A percentile compares a stretch with the other conserved stretches of the same genome.
Evolutionary conservation across 1,284 basidiomycete species (phyloP).

Genomic region (Sporisorium iseilematis-ciliati): DNA sequence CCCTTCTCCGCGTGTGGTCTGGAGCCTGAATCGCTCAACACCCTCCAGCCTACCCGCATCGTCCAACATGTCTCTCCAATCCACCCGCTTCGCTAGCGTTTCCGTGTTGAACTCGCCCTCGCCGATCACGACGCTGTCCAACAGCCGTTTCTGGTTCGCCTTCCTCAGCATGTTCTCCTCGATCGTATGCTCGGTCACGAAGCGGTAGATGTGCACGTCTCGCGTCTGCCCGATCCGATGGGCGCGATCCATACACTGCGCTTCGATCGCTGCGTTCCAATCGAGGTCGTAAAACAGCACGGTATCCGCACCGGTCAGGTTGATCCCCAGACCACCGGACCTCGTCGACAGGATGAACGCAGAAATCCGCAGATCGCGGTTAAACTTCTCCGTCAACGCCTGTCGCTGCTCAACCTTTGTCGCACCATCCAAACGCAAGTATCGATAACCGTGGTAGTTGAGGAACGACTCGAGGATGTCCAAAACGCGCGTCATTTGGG

Average conservation of each 20-base stretch:
- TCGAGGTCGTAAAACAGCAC: slow-evolving; percentile 97
- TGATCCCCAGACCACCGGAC: slow-evolving; percentile 95
- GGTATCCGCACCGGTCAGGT: slow-evolving; percentile 92
- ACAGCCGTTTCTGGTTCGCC: slow-evolving; percentile 91
- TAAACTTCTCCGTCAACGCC: slow-evolving; percentile 96
- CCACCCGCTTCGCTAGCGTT: slow-evolving; percentile 66
- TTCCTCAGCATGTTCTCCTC: slow-evolving; percentile 97
- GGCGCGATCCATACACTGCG: slow-evolving; percentile 94
- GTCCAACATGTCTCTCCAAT: slow-evolving; percentile 88
- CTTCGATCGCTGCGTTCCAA: slow-evolving; percentile 97
- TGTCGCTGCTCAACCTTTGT: slow-evolving; percentile 97
- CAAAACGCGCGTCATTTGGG: slow-evolving; percentile 94
- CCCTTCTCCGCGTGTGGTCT: slow-evolving; percentile 69
- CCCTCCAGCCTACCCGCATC: slow-evolving; percentile 66
- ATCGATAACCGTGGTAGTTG: slow-evolving; percentile 91
- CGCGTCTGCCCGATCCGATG: slow-evolving; percentile 96
- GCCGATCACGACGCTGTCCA: slow-evolving; percentile 93
- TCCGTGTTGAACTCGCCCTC: slow-evolving; percentile 84
- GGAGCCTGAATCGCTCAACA: no score
- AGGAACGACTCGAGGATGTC: slow-evolving; percentile 95
- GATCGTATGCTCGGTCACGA: slow-evolving; percentile 90
- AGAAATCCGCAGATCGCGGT: slow-evolving; percentile 87
- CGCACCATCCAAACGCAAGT: slow-evolving; percentile 90
- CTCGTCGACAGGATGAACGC: slow-evolving; percentile 94
- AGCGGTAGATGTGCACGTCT: slow-evolving; percentile 96